Evolutionary conservation across 176 grass and related monocot genomes (phyloP).

Genomic region (barley (Hordeum vulgare)): DNA sequence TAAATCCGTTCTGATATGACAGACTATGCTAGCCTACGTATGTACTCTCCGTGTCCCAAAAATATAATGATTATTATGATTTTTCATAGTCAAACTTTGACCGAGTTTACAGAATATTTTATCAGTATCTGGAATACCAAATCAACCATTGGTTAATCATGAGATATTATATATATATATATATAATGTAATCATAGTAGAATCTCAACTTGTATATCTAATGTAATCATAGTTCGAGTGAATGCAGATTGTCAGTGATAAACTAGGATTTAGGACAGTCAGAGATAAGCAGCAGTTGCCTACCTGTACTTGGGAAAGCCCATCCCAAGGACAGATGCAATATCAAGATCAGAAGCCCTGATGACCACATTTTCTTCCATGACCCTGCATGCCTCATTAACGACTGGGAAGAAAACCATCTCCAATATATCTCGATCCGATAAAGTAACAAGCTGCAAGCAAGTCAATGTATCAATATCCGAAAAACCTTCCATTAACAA

Average conservation of each 20-base stretch:
- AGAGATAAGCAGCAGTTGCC: not conserved
- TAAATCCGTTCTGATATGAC: not conserved
- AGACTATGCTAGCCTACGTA: not conserved
- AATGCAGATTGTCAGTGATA: not conserved
- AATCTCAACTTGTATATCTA: not conserved
- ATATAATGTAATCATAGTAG: too few species aligned
- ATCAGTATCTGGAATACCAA: too few species aligned
- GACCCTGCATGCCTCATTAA: constrained; percentile 85
- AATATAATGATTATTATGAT: too few species aligned
- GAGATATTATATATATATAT: too few species aligned
- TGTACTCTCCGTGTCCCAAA: too few species aligned
- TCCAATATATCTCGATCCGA: constrained; percentile 72
- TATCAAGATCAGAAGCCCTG: constrained; percentile 76
- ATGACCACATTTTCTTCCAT: constrained; percentile 79
- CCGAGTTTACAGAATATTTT: too few species aligned
- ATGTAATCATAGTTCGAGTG: not conserved
- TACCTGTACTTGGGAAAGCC: constrained; percentile 92
- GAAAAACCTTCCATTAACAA: not conserved
- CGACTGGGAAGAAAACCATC: constrained; percentile 92
- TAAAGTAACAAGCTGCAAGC: constrained; percentile 56
- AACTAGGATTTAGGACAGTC: not conserved
- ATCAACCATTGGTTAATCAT: too few species aligned
- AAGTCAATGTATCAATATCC: constrained; percentile 11
- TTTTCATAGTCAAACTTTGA: too few species aligned
- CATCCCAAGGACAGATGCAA: constrained; percentile 91